Base-by-base conservation (phyloP, 164 flowering plant species). In the Umbellularia californica region DNA sequence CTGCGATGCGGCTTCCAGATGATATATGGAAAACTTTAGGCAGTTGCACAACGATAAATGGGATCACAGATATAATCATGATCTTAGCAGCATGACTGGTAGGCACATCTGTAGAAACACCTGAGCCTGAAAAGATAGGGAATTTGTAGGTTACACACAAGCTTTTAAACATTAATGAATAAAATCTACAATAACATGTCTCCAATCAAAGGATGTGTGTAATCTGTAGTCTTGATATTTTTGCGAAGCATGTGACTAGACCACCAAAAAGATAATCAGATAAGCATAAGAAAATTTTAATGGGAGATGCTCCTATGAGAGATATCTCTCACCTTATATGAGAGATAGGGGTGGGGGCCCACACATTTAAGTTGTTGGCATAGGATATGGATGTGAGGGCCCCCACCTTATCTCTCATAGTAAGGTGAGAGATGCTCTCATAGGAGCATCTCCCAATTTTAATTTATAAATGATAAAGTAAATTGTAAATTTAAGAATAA, bases 41-140 rank as follows among this genome's bases (percentile, higher is more conserved):
- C 35, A 91, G 33, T 77, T 95, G 97, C 73, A 95, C 99, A 52
- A 95, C 80, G 33, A 95, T 58, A 81, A 95, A 95, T 27, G 99
- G 98, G 30, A 93, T 68, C 19, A 95, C 83, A 74, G 99, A 95
- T 68, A 91, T 58, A 73, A 77, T 85, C 99, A 95, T 92, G 74
- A 95, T 93, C 74, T 83, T 87, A 65, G 95, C 95, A 73, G 94
- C 88, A 85, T 90, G 87, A 78, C 90, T 83, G 60, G 98, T 92
- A 90, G 89, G 86, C 4, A 82, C 78, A 85, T 92, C 98, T 76
- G 92, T 89, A 78, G 89, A 86, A 70, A 92, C 85, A 70, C 98
- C 97, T 66, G 96, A 85, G 12, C 82, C 97, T 95, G 87, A 81
- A 80, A 33, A 63, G n/a, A 35, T 9, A 13, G 35, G 47, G 23